Conservation (phyloP, 1,139 yeast species). For the Diutina rugosa region DNA sequence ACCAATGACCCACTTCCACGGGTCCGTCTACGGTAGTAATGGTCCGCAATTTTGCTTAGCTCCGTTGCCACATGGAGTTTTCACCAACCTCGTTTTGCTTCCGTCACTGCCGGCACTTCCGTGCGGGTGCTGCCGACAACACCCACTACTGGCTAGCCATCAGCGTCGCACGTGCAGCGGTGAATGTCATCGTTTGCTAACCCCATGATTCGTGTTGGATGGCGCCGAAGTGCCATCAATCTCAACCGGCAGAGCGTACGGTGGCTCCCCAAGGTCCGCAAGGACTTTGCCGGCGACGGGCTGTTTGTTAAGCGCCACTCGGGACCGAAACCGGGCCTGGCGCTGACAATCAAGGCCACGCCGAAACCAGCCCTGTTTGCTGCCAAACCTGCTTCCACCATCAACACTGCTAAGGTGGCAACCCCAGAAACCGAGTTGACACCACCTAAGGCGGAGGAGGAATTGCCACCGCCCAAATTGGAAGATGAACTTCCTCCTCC, state of each 20-base stretch:
- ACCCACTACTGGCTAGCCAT: neutral
- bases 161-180: neutral
- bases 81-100: neutral
- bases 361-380: neutral
- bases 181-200: neutral
- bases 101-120: neutral
- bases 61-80: neutral
- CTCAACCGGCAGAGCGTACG: neutral
- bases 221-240: neutral
- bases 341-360: neutral
- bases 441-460: neutral
- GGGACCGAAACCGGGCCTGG: neutral
- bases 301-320: neutral
- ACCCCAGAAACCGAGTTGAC: neutral
- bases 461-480: neutral
- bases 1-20: too few relatives aligned
- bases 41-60: neutral
- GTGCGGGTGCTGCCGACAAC: neutral
- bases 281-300: neutral
- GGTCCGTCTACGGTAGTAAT: too few relatives aligned
- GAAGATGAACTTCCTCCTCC: neutral
- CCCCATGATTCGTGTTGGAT: neutral
- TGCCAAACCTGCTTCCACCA: neutral
- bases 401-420: neutral
- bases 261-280: slow-evolving; percentile 1